Evolutionary conservation across 805 yeast genomes (phyloP), one percentile per base, ranked within the genome.

Genomic region (Yamadazyma scolyti): DNA sequence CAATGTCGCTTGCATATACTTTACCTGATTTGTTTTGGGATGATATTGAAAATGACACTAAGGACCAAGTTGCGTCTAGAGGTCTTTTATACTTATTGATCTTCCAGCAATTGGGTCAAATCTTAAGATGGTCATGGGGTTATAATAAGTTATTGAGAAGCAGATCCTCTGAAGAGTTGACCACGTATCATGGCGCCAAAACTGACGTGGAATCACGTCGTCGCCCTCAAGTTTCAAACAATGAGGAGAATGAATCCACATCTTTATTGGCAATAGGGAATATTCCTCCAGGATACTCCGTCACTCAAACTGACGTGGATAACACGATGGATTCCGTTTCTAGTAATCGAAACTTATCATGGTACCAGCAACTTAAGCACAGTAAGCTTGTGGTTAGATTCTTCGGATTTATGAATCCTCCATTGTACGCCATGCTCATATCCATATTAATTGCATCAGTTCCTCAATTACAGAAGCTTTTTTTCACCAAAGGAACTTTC

Each of bases 91-190:
- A 83, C 52, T 58, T 83, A 30, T 62, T 83, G 41, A 79, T 83
- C 31, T 82, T 82, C 54, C 94, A 83, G 56, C 94, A 83, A 53
- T 71, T 83, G 52, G 93, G 90, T 11, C 94, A 83, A 54, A 77
- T 83, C 44, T 59, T 83, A 36, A 72, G 93, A 52, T 83, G 94
- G 93, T 77, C 86, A 18, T 83, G 93, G 90, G 94, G 94, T 31
- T 83, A 77, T 54, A 83, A 83, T 50, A 79, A 73, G 20, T 62
- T 83, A 37, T 58, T 83, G 50, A 70, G 75, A 43, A 76, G 70
- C 44, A 67, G 75, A 36, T 58, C 71, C 0, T 46, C 47, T 17
- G 58, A 53, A 20, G 71, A 64, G 38, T 50, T 59, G 38, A 56
- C 34, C 6, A 29, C 34, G 4, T 36, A 41, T 28, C 30, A 30